Conservation (phyloP, 2,329 filamentous ascomycete species). For the Fusarium odoratissimum region DNA sequence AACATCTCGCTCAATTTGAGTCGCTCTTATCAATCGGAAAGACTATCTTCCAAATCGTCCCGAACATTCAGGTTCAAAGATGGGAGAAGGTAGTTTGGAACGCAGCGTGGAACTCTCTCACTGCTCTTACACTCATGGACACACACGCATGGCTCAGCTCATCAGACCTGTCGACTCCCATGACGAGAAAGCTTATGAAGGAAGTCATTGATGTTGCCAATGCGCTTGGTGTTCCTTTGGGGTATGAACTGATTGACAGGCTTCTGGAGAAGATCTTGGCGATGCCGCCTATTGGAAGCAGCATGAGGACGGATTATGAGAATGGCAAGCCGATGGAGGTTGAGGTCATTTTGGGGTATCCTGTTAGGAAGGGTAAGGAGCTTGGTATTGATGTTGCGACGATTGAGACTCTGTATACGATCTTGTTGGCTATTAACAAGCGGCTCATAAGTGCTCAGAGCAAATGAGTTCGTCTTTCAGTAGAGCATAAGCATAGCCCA, state of each 20-base stretch:
- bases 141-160: conserved; percentile 64
- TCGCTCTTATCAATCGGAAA: conserved; percentile 54
- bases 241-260: conserved; percentile 59
- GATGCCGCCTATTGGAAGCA: conserved; percentile 57
- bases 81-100: conserved; percentile 73
- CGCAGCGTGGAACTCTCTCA: conserved; percentile 70
- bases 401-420: conserved; percentile 54
- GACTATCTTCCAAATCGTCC: conserved; percentile 60
- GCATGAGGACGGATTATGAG: conserved; percentile 70
- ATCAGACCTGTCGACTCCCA: conserved; percentile 56
- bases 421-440: conserved; percentile 50
- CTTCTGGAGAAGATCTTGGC: conserved; percentile 60
- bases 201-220: conserved; percentile 68
- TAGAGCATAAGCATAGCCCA: neutral
- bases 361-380: conserved; percentile 64
- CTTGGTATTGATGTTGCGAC: conserved; percentile 66
- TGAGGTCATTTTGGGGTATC: conserved; percentile 72
- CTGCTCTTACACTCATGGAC: conserved; percentile 64
- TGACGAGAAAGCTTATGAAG: conserved; percentile 62
- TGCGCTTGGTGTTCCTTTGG: conserved; percentile 61
- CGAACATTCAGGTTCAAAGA: conserved; percentile 66
- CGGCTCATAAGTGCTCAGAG: neutral
- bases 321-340: conserved; percentile 69
- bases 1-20: conserved; percentile 55
- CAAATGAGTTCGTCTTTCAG: fast-evolving